phyloP scores from a whole-genome alignment of 2,329 filamentous ascomycete species.

The Aspergillus glaucus region DNA sequence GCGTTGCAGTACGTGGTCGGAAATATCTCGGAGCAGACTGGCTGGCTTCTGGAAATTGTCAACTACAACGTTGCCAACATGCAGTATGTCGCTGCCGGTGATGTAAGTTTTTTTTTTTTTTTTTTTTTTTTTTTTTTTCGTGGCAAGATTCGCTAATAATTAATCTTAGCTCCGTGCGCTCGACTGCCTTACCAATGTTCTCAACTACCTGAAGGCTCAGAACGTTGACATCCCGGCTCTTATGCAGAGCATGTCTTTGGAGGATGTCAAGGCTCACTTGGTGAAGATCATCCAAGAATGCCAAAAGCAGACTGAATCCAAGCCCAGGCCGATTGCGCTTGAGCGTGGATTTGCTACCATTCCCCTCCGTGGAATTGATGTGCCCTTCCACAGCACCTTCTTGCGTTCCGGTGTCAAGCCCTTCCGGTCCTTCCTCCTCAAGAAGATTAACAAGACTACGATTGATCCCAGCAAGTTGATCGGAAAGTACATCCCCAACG shows the following conservation, averaged over 20 bases:
- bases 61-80: constrained; percentile 77
- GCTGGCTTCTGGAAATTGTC: constrained; percentile 97
- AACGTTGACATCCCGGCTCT: constrained; percentile 96
- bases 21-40: constrained; percentile 88
- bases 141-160: too few species aligned
- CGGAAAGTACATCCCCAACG: constrained; percentile 98
- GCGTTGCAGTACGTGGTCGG: constrained; percentile 94
- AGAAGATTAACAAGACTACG: constrained; percentile 99
- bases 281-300: constrained; percentile 86
- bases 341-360: constrained; percentile 96
- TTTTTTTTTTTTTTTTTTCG: neutral
- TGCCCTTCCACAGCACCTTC: constrained; percentile 99
- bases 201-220: constrained; percentile 93
- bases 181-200: constrained; percentile 66
- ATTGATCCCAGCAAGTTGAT: constrained; percentile 96
- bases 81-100: constrained; percentile 64
- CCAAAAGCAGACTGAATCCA: constrained; percentile 77
- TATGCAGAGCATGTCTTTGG: constrained; percentile 76
- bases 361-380: constrained; percentile 92
- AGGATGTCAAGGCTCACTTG: constrained; percentile 85
- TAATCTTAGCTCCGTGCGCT: constrained; percentile 50
- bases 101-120: constrained; percentile 36
- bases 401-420: constrained; percentile 96
- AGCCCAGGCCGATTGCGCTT: constrained; percentile 80
- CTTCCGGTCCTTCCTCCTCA: constrained; percentile 94